phyloP scores from a whole-genome alignment of 306 rosid species.

The Gastrolobium villosum region DNA sequence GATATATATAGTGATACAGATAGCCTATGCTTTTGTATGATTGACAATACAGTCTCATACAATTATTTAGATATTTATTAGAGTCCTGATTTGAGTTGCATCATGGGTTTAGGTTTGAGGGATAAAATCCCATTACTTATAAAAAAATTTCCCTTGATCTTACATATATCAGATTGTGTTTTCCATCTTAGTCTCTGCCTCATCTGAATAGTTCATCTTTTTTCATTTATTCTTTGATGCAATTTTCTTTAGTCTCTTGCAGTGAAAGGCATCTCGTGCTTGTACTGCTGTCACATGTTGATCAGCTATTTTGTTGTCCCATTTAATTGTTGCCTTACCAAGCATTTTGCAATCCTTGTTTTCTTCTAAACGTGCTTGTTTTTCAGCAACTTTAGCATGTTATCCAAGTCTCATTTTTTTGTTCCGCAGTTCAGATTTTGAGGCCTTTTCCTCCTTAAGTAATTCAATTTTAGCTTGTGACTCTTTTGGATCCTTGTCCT shows the following conservation, averaged over 20 bases:
- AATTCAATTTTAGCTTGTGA: slow-evolving; percentile 2
- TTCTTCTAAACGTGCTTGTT: not conserved
- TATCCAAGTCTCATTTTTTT: not conserved
- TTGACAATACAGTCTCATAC: not conserved
- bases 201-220: not conserved
- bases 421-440: slow-evolving; percentile 4
- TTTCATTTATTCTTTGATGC: slow-evolving; percentile 6
- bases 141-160: not conserved
- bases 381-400: slow-evolving; percentile 18
- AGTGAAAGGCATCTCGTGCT: slow-evolving; percentile 13
- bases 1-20: not conserved
- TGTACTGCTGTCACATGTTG: slow-evolving; percentile 31
- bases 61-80: not conserved
- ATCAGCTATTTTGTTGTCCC: slow-evolving; percentile 2
- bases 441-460: not conserved
- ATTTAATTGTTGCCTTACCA: slow-evolving; percentile 8
- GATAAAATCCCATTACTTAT: not conserved
- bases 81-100: slow-evolving; percentile 14
- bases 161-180: slow-evolving; percentile 20
- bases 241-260: slow-evolving; percentile 21
- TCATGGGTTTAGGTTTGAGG: slow-evolving; percentile 17
- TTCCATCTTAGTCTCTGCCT: not conserved
- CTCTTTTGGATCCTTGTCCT: slow-evolving; percentile 17
- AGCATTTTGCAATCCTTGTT: slow-evolving; percentile 34
- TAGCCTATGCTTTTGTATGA: slow-evolving; percentile 5